Base-by-base conservation (phyloP, 441 rosid genomes). In the Brassica balearica region DNA sequence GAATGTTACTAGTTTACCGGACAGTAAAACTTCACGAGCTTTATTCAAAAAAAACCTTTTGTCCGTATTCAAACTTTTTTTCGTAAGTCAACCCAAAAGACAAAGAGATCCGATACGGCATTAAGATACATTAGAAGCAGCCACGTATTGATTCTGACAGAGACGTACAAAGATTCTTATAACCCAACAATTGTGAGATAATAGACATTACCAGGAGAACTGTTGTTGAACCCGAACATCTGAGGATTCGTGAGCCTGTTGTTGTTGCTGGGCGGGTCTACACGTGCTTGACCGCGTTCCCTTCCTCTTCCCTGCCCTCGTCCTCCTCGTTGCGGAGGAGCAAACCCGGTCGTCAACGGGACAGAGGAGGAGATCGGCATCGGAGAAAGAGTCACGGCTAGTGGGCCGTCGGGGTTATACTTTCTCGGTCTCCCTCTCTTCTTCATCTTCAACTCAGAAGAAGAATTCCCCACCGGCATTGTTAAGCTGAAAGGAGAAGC, bases 381-480 rank as follows among this genome's bases (percentile, higher is more conserved):
- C 3, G 92, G 90, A 17, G 92, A 90, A 34, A 86, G 79, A 22
- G 91, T 81, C 72, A 73, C 58, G 5, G 87, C 68, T 63, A 83
- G 58, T 8, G 73, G 70, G 58, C 92, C 89, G 56, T 88, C 92
- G 2, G 89, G 85, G 23, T 83, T 82, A 71, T 86, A 85, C 83
- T 90, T 90, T 65, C 90, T 88, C 3, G 95, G 92, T 61, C 95
- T 83, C 3, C 95, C 92, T 80, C 95, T 82, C 84, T 87, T 88
- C 82, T 87, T 90, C 60, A 55, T 15, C 87, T 84, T 90, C 83
- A 68, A 3, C 56, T 72, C 81, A 38, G 83, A 62, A 19, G 78
- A 72, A 0, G 80, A 76, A 38, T 72, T 81, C 71, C 77, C 81
- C 69, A 71, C 70, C 19, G 77, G 80, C 61, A 80, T 59, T 63